Conservation (phyloP, 2,329 filamentous ascomycete genomes). For the Penicillium hordei region DNA sequence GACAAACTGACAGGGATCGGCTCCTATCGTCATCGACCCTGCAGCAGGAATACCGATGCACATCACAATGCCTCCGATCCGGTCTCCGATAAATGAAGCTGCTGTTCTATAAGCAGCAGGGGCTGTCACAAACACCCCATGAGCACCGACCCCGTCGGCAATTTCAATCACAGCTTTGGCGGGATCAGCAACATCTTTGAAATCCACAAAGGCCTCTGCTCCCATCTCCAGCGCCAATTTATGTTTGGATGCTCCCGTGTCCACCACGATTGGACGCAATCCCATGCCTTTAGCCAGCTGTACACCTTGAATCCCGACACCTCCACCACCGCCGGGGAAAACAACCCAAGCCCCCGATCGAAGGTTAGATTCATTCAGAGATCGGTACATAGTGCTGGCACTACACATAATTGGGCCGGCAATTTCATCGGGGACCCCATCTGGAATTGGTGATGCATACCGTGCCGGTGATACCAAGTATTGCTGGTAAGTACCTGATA, state of each 20-base stretch:
- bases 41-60: slow-evolving; percentile 47
- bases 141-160: slow-evolving; percentile 49
- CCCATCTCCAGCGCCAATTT: slow-evolving; percentile 51
- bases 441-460: slow-evolving; percentile 57
- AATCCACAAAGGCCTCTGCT: slow-evolving; percentile 59
- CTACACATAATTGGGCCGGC: slow-evolving; percentile 63
- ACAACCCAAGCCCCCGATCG: slow-evolving; percentile 54
- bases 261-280: slow-evolving; percentile 57
- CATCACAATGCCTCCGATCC: slow-evolving; percentile 55
- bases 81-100: slow-evolving; percentile 38
- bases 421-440: slow-evolving; percentile 55
- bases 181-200: slow-evolving; percentile 41
- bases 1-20: slow-evolving; percentile 29
- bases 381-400: slow-evolving; percentile 59
- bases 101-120: slow-evolving; percentile 44
- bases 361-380: slow-evolving; percentile 53
- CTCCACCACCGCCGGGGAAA: slow-evolving; percentile 48
- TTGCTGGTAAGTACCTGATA: slow-evolving; percentile 56
- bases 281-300: slow-evolving; percentile 58
- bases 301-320: slow-evolving; percentile 59
- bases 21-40: slow-evolving; percentile 22
- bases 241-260: slow-evolving; percentile 51
- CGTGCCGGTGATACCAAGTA: slow-evolving; percentile 58
- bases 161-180: slow-evolving; percentile 47
- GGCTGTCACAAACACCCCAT: slow-evolving; percentile 47